Evolutionary conservation across 768 basidiomycete genomes (phyloP).

Genomic region (Fibroporia radiculosa): DNA sequence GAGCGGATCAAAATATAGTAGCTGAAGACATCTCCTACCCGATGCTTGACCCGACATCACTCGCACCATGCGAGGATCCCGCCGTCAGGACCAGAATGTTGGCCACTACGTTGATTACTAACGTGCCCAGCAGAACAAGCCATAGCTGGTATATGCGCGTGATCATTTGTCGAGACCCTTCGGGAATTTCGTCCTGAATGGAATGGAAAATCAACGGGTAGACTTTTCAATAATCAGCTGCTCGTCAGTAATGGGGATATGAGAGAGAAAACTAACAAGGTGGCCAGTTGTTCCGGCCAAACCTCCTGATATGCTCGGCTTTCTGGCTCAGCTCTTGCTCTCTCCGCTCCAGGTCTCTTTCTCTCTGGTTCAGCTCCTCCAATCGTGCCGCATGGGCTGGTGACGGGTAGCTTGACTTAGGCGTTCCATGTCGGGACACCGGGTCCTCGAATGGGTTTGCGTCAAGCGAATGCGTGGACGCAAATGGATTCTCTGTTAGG

Average conservation of each 20-base stretch:
- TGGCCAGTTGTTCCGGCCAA: slow-evolving; percentile 93
- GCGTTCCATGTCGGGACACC: slow-evolving; percentile 17
- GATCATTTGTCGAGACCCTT: slow-evolving; percentile 69
- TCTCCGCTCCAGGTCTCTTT: slow-evolving; percentile 73
- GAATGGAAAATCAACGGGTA: slow-evolving; percentile 94
- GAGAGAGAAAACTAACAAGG: slow-evolving; percentile 48
- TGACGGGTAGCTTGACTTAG: slow-evolving; percentile 10
- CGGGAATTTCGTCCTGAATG: slow-evolving; percentile 84
- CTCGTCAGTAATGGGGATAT: no score
- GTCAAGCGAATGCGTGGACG: slow-evolving; percentile 78
- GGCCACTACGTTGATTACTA: slow-evolving; percentile 85
- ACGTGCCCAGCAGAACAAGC: slow-evolving; percentile 78
- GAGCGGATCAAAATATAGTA: background rate
- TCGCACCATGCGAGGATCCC: slow-evolving; percentile 67
- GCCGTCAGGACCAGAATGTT: slow-evolving; percentile 80
- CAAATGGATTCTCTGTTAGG: slow-evolving; percentile 68
- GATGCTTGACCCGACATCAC: slow-evolving; percentile 77
- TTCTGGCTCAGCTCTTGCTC: slow-evolving; percentile 68
- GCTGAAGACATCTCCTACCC: slow-evolving; percentile 44
- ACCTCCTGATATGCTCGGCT: slow-evolving; percentile 58
- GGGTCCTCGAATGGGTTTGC: slow-evolving; percentile 90
- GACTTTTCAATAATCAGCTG: slow-evolving; percentile 38
- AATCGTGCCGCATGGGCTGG: slow-evolving; percentile 33
- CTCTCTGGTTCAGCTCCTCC: slow-evolving; percentile 69
- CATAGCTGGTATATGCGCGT: slow-evolving; percentile 88